phyloP scores from a whole-genome alignment of 306 rosid species.

The Datisca glomerata region DNA sequence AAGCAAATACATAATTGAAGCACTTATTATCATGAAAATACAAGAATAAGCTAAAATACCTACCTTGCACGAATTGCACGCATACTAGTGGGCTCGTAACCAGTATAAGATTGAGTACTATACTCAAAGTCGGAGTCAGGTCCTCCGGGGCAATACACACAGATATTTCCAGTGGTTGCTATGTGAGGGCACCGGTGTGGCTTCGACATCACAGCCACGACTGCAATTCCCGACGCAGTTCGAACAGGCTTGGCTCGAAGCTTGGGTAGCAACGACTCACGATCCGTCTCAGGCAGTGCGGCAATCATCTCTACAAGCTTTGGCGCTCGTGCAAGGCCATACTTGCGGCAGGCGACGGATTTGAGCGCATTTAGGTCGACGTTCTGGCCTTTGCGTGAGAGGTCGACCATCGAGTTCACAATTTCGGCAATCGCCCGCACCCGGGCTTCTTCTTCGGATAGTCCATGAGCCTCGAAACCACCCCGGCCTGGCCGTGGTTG shows the following conservation, averaged over 20 bases:
- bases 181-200: constrained; percentile 97
- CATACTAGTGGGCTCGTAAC: constrained; percentile 98
- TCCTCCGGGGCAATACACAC: constrained; percentile 91
- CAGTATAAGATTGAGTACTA: constrained; percentile 94
- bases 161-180: constrained; percentile 88
- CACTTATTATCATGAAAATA: too few species aligned
- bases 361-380: constrained; percentile 87
- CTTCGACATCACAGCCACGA: constrained; percentile 96
- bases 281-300: constrained; percentile 75
- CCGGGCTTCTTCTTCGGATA: constrained; percentile 80
- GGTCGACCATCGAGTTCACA: constrained; percentile 81
- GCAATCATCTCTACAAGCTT: constrained; percentile 98
- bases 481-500: constrained; percentile 79
- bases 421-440: constrained; percentile 94
- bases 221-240: constrained; percentile 90
- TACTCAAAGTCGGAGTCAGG: constrained; percentile 97
- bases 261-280: constrained; percentile 75
- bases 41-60: too few species aligned
- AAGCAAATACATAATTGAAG: too few species aligned
- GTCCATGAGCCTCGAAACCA: constrained; percentile 75
- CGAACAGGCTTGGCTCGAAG: constrained; percentile 96
- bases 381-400: constrained; percentile 69
- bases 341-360: constrained; percentile 90
- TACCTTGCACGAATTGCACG: constrained; percentile 97
- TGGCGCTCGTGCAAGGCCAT: constrained; percentile 90